phyloP scores from a whole-genome alignment of 2,329 filamentous ascomycete genomes.

The Didymella lethalis region DNA sequence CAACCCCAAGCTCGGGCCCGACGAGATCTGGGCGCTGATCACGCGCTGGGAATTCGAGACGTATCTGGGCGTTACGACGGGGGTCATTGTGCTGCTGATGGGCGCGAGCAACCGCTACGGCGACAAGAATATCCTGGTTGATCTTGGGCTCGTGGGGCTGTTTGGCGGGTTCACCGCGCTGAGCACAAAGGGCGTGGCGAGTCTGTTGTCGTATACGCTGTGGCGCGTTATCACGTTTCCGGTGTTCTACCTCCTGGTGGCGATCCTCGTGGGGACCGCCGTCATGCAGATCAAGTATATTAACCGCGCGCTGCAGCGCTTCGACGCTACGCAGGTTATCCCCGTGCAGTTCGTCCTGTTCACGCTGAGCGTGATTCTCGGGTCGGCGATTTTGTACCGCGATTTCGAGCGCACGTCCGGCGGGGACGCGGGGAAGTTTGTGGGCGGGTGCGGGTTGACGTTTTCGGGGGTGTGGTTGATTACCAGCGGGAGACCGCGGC shows the following conservation, averaged over 20 bases:
- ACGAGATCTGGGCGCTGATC: constrained; percentile 89
- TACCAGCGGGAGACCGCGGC: constrained; percentile 73
- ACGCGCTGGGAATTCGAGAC: constrained; percentile 88
- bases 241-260: constrained; percentile 85
- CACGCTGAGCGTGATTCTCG: constrained; percentile 92
- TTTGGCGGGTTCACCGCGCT: constrained; percentile 98
- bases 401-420: constrained; percentile 87
- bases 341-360: constrained; percentile 98
- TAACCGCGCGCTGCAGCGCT: constrained; percentile 87
- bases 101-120: constrained; percentile 85
- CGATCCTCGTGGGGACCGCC: constrained; percentile 81
- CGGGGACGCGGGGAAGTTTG: constrained; percentile 80
- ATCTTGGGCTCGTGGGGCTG: constrained; percentile 89
- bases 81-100: constrained; percentile 78
- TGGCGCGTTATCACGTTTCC: constrained; percentile 90
- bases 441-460: constrained; percentile 88
- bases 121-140: constrained; percentile 85
- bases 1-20: constrained; percentile 88
- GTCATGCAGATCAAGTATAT: constrained; percentile 98
- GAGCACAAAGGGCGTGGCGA: constrained; percentile 95
- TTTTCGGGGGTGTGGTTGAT: constrained; percentile 98
- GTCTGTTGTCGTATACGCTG: constrained; percentile 88
- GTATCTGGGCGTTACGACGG: constrained; percentile 79
- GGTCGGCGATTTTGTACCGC: constrained; percentile 90
- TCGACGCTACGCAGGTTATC: constrained; percentile 97